A percentile compares a stretch with the other conserved stretches of the same genome.
These are phyloP conservation scores for Podospora pseudocomata DNA, from an alignment of 495 filamentous ascomycete genomes.

Conservation along the genomic window DNA sequence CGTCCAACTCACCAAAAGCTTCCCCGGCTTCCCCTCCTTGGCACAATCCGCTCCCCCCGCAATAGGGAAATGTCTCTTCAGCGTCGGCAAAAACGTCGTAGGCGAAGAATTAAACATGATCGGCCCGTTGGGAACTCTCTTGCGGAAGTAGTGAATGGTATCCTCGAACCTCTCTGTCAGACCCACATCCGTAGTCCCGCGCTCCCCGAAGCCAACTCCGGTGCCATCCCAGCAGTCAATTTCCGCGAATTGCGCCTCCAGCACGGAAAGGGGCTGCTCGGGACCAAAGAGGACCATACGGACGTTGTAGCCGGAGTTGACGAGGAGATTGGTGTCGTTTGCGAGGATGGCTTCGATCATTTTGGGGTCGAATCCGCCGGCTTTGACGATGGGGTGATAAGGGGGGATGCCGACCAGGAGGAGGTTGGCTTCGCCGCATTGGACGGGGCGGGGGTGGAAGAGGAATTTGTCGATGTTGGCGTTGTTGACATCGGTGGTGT, in stretches of 20 bases:
- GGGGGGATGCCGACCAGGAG: background rate
- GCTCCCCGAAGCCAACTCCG: background rate
- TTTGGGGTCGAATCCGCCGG: background rate
- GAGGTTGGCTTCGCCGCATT: background rate
- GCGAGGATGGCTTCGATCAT: background rate
- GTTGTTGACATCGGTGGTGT: too few relatives aligned
- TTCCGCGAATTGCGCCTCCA: background rate
- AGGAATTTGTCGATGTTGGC: background rate
- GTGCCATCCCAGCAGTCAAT: background rate
- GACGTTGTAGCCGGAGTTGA: background rate
- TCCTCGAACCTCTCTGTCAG: background rate
- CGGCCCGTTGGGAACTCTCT: background rate
- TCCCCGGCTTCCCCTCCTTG: background rate
- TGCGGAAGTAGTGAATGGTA: background rate
- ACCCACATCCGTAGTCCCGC: background rate
- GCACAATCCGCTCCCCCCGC: background rate
- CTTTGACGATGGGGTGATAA: background rate
- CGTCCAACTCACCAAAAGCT: background rate
- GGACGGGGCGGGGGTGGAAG: background rate
- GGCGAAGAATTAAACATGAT: conserved; percentile 1
- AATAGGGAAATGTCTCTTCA: background rate
- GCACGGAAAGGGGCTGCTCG: background rate
- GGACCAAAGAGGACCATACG: background rate
- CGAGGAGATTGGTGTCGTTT: background rate
- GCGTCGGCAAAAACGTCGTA: background rate